Percentiles rank a stretch among this genome's conserved stretches.
Conservation (phyloP, 345 rosid genomes). For the Salix viminalis region DNA sequence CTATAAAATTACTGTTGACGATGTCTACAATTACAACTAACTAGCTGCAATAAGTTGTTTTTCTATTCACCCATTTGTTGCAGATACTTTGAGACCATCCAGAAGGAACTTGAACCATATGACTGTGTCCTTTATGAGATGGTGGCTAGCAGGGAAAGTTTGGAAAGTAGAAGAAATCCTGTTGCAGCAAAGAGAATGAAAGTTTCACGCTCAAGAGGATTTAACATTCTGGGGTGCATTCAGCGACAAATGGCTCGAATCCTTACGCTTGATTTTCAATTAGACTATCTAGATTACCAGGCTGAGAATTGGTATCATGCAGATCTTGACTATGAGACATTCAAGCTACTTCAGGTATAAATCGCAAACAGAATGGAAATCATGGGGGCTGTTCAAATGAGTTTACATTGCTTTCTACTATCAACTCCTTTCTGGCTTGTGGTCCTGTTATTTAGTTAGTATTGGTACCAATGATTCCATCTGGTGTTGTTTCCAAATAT, state of each 20-base stretch:
- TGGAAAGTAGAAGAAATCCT: constrained; percentile 56
- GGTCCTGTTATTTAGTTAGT: too few species aligned
- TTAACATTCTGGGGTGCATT: constrained; percentile 71
- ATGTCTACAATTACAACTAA: background rate
- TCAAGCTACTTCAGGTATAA: constrained; percentile 81
- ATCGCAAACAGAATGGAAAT: background rate
- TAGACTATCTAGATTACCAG: constrained; percentile 78
- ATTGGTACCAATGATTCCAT: too few species aligned
- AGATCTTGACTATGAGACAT: constrained; percentile 93
- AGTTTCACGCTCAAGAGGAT: constrained; percentile 61
- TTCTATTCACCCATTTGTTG: background rate
- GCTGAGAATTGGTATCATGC: constrained; percentile 87
- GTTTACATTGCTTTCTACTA: background rate
- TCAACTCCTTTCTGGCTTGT: too few species aligned
- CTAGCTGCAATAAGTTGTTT: background rate
- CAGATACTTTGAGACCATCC: constrained; percentile 77
- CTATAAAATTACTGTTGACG: background rate
- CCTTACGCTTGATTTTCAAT: constrained; percentile 77
- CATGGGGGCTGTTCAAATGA: background rate
- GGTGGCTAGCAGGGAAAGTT: constrained; percentile 82
- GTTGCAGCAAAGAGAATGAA: constrained; percentile 44
- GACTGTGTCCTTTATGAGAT: constrained; percentile 91
- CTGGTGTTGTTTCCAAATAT: background rate
- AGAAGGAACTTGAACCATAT: constrained; percentile 74
- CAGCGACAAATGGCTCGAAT: constrained; percentile 82